Conservation (phyloP, 2,329 filamentous ascomycete genomes). For the Botryotinia narcissicola region DNA sequence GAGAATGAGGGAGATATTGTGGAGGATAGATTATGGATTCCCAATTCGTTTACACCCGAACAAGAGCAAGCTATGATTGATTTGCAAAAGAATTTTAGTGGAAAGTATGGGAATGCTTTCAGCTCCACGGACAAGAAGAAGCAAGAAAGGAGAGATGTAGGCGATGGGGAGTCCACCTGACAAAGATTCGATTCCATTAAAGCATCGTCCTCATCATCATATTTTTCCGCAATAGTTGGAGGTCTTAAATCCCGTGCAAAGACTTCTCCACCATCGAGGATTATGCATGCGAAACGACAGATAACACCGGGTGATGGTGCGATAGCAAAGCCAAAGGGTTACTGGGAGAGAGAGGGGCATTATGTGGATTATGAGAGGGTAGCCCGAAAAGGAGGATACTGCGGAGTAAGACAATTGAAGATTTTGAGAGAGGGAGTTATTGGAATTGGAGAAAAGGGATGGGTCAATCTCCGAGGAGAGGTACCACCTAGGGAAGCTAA, state of each 20-base stretch:
- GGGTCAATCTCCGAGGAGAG: slow-evolving; percentile 36
- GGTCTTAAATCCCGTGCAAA: not conserved
- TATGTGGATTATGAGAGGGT: slow-evolving; percentile 46
- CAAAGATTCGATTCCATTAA: slow-evolving; percentile 4
- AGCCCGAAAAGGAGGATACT: slow-evolving; percentile 54
- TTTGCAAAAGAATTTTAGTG: slow-evolving; percentile 28
- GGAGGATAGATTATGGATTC: slow-evolving; percentile 51
- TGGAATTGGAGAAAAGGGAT: slow-evolving; percentile 36
- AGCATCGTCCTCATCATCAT: not conserved
- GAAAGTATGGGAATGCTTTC: slow-evolving; percentile 16
- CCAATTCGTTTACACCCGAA: slow-evolving; percentile 31
- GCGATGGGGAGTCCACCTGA: slow-evolving; percentile 11
- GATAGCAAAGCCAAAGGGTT: slow-evolving; percentile 22
- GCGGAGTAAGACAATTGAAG: slow-evolving; percentile 53
- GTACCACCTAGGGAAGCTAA: slow-evolving; percentile 28
- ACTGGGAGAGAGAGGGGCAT: slow-evolving; percentile 37
- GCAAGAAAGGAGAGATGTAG: slow-evolving; percentile 26
- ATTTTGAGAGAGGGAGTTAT: slow-evolving; percentile 40
- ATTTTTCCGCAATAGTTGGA: slow-evolving; percentile 13
- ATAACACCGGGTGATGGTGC: not conserved
- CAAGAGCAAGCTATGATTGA: slow-evolving; percentile 27
- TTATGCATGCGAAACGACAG: slow-evolving; percentile 8
- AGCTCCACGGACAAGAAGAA: slow-evolving; percentile 1
- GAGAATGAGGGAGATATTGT: slow-evolving; percentile 58
- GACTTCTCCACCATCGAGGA: not conserved